Base-by-base conservation (phyloP, 805 yeast species). In the Starmerella geochares region DNA sequence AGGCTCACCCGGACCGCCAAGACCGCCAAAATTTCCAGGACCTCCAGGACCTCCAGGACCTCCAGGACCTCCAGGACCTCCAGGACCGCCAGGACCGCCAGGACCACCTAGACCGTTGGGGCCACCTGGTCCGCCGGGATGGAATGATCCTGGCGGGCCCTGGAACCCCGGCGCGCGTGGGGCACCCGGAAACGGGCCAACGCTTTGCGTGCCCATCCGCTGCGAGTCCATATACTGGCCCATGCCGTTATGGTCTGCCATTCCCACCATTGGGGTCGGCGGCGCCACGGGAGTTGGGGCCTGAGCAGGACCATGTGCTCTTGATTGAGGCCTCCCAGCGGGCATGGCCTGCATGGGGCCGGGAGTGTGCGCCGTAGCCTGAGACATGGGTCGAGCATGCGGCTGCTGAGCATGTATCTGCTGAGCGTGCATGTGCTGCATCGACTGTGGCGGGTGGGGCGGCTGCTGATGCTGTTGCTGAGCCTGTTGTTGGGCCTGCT, bases 281-380 rank as follows among this genome's bases (percentile, higher is more conserved):
- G 33, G 32, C n/a, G 44, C n/a, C 32, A 17, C 24, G 3, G 44
- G 27, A 23, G 33, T 17, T 23, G 6, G 28, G 27, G 20, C 21
- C 24, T 17, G 28, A n/a, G 19, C 21, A 3, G 17, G 17, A 4
- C 21, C 20, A 9, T 32, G 47, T n/a, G 16, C 42, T 19, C 27
- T 28, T 16, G 28, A 38, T 41, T 25, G 47, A 36, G 42, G 51
- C 16, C 41, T 17, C 33, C 44, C 44, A 8, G 41, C 29, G 20
- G 11, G 23, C 41, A 37, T 23, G 44, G 44, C 44, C 33, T 40
- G 44, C 44, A 40, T 27, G 44, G 44, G 24, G n/a, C 33, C 33
- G 13, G 44, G 44, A 17, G 33, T 25, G 32, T 40, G 21, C 17
- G 44, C 31, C 6, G 33, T 3, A 19, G 16, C 33, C 9, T n/a